A percentile compares a stretch with the other conserved stretches of the same genome.
Conservation (phyloP, 768 basidiomycete genomes). For the Tricholoma matsutake region DNA sequence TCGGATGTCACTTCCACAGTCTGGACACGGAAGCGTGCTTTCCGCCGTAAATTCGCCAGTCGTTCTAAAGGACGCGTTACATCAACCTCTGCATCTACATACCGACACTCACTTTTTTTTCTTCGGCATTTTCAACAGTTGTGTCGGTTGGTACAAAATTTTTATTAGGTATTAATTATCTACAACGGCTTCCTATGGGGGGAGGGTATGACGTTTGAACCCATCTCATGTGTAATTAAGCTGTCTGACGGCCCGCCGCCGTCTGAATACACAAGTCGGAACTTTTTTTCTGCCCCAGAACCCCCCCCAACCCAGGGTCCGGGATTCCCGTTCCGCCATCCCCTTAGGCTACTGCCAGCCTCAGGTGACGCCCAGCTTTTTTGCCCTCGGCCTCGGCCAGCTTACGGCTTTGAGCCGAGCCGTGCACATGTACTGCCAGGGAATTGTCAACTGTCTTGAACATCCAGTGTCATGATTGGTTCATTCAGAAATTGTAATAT, state of each 20-base stretch:
- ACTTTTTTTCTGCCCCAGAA: background rate
- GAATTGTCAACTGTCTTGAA: no score
- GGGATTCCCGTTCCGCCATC: no score
- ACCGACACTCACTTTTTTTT: conserved; percentile 17
- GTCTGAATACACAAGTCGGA: background rate
- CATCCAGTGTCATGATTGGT: no score
- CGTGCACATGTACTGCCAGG: no score
- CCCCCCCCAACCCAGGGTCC: background rate
- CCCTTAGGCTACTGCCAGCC: no score
- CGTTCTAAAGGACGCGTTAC: background rate
- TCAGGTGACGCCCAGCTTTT: no score
- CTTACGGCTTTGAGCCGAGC: no score
- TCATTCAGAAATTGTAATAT: no score
- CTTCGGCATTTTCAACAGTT: background rate
- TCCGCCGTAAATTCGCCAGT: background rate
- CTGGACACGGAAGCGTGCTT: background rate
- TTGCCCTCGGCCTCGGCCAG: no score
- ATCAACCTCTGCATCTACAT: background rate
- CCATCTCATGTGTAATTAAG: no score
- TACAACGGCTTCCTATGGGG: background rate
- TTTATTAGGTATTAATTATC: background rate
- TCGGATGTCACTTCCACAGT: background rate
- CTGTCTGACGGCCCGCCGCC: no score
- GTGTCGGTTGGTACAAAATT: no score
- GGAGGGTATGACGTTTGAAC: background rate